Evolutionary conservation across 805 yeast species (phyloP).

Genomic region (Sugiyamaella valdiviana): DNA sequence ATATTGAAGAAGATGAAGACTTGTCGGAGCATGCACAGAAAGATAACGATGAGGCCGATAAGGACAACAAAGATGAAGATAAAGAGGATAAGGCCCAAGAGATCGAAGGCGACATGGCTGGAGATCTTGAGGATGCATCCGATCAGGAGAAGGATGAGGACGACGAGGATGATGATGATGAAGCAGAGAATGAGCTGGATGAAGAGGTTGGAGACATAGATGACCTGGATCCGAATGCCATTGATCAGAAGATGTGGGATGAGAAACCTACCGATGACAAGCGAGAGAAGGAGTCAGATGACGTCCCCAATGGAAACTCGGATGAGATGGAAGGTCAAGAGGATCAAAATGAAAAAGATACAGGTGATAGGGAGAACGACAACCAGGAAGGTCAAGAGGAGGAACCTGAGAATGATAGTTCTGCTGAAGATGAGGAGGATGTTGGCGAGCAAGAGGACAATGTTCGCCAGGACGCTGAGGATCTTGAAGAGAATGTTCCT

Average conservation of each 20-base stretch:
- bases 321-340: slow-evolving; percentile 31
- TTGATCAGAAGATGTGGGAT: slow-evolving; percentile 98
- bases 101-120: slow-evolving; percentile 96
- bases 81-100: slow-evolving; percentile 89
- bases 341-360: slow-evolving; percentile 21
- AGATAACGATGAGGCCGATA: slow-evolving; percentile 62
- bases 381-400: slow-evolving; percentile 35
- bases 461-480: slow-evolving; percentile 68
- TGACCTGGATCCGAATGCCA: slow-evolving; percentile 87
- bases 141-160: slow-evolving; percentile 57
- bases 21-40: slow-evolving; percentile 65
- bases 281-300: slow-evolving; percentile 76
- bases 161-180: slow-evolving; percentile 44
- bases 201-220: slow-evolving; percentile 86
- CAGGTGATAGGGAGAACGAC: slow-evolving; percentile 29
- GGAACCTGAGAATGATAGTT: slow-evolving; percentile 42
- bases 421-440: slow-evolving; percentile 49
- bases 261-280: slow-evolving; percentile 63
- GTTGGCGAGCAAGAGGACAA: slow-evolving; percentile 78
- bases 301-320: slow-evolving; percentile 43
- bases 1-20: slow-evolving; percentile 88
- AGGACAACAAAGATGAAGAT: slow-evolving; percentile 41
- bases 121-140: slow-evolving; percentile 74
- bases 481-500: slow-evolving; percentile 66
- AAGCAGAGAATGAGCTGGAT: slow-evolving; percentile 64